Conservation (phyloP, 1,284 basidiomycete species). For the Irpex sp. region DNA sequence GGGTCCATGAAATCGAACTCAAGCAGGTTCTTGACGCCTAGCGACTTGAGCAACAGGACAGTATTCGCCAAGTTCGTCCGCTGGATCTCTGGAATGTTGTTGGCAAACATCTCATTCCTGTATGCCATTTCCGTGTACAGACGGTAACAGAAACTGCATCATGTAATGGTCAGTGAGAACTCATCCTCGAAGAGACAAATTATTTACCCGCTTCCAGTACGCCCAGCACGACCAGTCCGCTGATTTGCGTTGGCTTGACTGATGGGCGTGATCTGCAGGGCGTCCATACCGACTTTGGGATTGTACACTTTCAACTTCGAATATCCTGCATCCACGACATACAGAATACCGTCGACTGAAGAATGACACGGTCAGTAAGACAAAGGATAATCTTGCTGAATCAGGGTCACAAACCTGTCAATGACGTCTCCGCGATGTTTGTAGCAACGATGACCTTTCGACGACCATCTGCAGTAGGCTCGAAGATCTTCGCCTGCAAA, state of each 20-base stretch:
- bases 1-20: slow-evolving; percentile 99
- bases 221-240: slow-evolving; percentile 91
- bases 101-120: slow-evolving; percentile 96
- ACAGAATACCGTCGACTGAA: slow-evolving; percentile 93
- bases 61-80: slow-evolving; percentile 91
- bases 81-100: slow-evolving; percentile 96
- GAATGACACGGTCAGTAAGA: slow-evolving; percentile 10
- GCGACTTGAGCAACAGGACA: slow-evolving; percentile 93
- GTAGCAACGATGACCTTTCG: slow-evolving; percentile 98
- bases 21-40: slow-evolving; percentile 97
- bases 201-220: slow-evolving; percentile 87
- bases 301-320: slow-evolving; percentile 99
- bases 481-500: slow-evolving; percentile 96
- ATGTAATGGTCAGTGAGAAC: background rate
- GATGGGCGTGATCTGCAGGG: slow-evolving; percentile 97
- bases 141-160: slow-evolving; percentile 84
- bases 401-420: slow-evolving; percentile 59
- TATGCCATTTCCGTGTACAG: slow-evolving; percentile 97
- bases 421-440: slow-evolving; percentile 97
- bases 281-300: slow-evolving; percentile 98
- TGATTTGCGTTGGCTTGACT: slow-evolving; percentile 97
- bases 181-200: background rate
- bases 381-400: slow-evolving; percentile 4
- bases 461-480: slow-evolving; percentile 89
- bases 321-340: slow-evolving; percentile 94